A percentile compares a stretch with the other conserved stretches of the same genome.
phyloP scores from a whole-genome alignment of 176 grass and related monocot species.

The Tillandsia fasciculata region DNA sequence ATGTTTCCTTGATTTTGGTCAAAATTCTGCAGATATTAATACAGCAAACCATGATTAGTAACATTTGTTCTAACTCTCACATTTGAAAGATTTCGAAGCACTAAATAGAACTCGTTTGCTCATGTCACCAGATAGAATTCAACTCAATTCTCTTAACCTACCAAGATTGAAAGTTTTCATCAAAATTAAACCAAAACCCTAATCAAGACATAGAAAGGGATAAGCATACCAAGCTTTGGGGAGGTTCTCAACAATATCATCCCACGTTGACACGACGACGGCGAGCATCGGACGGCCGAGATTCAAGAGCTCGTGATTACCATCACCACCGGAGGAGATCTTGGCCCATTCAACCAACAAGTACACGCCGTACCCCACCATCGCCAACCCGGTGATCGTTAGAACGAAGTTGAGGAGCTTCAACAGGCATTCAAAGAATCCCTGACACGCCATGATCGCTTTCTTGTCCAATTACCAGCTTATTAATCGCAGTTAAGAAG shows the following conservation, averaged over 20 bases:
- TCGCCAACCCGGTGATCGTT: slow-evolving; percentile 63
- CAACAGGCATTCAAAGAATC: slow-evolving; percentile 78
- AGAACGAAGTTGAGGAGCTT: slow-evolving; percentile 91
- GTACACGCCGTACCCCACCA: slow-evolving; percentile 79
- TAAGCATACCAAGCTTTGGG: not conserved
- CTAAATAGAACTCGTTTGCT: too few species aligned
- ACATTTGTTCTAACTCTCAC: too few species aligned
- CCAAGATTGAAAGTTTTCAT: not conserved
- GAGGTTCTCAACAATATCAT: not conserved
- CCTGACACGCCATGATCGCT: slow-evolving; percentile 59
- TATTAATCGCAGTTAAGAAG: slow-evolving; percentile 1
- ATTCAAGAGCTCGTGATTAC: not conserved
- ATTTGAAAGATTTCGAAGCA: too few species aligned
- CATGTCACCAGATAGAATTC: not conserved
- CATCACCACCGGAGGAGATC: slow-evolving; percentile 23
- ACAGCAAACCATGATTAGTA: too few species aligned
- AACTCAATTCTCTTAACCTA: not conserved
- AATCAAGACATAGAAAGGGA: not conserved
- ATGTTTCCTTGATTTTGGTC: too few species aligned
- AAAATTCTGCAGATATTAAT: too few species aligned
- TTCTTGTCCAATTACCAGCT: slow-evolving; percentile 22
- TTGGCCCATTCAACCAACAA: slow-evolving; percentile 66
- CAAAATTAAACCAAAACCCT: not conserved
- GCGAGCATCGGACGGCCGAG: not conserved
- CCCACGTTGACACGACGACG: not conserved